Evolutionary conservation across 2,329 filamentous ascomycete species (phyloP), one percentile per base, ranked within the genome.

Genomic region (Emergomyces africanus): DNA sequence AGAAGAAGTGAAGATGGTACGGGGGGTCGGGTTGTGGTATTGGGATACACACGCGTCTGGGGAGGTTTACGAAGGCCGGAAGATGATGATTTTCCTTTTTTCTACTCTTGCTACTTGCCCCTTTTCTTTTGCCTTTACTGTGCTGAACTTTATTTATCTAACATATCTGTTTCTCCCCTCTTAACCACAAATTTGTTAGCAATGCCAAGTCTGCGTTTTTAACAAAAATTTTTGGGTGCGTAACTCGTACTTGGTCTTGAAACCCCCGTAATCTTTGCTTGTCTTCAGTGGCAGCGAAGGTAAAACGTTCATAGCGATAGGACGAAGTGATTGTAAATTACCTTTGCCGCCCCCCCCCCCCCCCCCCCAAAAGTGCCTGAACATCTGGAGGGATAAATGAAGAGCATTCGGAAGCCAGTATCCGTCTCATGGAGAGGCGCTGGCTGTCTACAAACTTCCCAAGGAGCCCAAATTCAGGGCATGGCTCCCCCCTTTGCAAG

Each of bases 31-130:
- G 23, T 44, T 44, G 25, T 44, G 33, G 35, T 54, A 20, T 54
- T 37, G 51, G 51, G 51, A 54, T 54, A 35, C 51, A 37, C 53
- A 44, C 53, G 53, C 53, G 39, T 25, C 23, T 55, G 53, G 53
- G 53, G 53, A 55, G 18, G 50, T 53, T 48, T 44, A 44, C 44
- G 51, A 33, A 23, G 53, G 53, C 53, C 53, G 44, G 39, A 33
- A 44, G 39, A 30, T 23, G 53, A 55, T 41, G 51, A 25, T 41
- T 54, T 54, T 25, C 15, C n/a, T 10, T 41, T 37, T n/a, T n/a
- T n/a, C n/a, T 39, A n/a, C 35, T 41, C 12, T 54, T 54, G n/a
- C n/a, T 25, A 37, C n/a, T 6, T 41, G 14, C 35, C 35, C 30
- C 48, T 2, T 33, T 20, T 33, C 20, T 28, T 33, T 37, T 18